Percentiles rank a stretch among this genome's conserved stretches.
phyloP scores from a whole-genome alignment of 2,329 filamentous ascomycete genomes.

The Colletotrichum musicola region DNA sequence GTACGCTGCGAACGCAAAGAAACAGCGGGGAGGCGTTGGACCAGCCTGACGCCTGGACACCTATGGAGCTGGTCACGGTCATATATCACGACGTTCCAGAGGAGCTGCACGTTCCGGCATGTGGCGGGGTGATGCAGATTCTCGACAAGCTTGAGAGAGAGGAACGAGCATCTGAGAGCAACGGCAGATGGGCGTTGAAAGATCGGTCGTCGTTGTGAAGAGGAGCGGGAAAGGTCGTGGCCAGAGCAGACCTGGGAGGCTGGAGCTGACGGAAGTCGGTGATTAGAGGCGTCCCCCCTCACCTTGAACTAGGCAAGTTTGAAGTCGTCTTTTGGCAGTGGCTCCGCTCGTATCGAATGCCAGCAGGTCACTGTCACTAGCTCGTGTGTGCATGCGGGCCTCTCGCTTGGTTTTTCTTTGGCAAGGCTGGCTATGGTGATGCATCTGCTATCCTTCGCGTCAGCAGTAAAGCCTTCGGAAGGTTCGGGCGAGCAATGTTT shows the following conservation, averaged over 20 bases:
- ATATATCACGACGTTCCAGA: conserved; percentile 87
- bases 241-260: no score
- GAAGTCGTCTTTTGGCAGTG: background rate
- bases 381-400: background rate
- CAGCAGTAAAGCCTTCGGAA: conserved; percentile 13
- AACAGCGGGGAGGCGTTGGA: conserved; percentile 40
- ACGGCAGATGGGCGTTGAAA: conserved; percentile 58
- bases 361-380: background rate
- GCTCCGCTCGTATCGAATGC: background rate
- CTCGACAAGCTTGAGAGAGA: conserved; percentile 83
- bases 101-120: conserved; percentile 80
- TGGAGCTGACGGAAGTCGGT: no score
- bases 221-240: background rate
- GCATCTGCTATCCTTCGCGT: background rate
- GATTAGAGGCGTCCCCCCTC: background rate
- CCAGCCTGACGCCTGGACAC: conserved; percentile 66
- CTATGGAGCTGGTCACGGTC: conserved; percentile 86
- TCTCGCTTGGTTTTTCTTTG: background rate
- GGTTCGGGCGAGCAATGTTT: conserved; percentile 20
- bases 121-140: conserved; percentile 81
- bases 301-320: background rate
- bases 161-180: conserved; percentile 67
- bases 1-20: conserved; percentile 63
- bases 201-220: conserved; percentile 56
- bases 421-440: background rate